Base-by-base conservation (phyloP, 2,329 filamentous ascomycete genomes). In the Alternaria ethzedia region DNA sequence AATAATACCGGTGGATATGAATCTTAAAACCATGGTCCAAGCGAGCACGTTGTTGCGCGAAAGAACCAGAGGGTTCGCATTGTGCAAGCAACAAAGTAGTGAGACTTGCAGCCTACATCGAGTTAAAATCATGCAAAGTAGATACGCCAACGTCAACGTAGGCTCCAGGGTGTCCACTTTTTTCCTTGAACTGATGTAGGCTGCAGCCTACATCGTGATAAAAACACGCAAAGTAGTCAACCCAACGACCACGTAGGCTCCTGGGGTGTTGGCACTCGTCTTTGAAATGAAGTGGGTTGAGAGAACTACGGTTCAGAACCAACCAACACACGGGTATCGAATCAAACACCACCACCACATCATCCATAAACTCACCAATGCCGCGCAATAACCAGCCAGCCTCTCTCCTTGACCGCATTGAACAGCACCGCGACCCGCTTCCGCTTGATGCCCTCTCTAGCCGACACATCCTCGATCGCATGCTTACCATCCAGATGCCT, bases 401-500 rank as follows among this genome's bases (percentile, higher is more conserved):
- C 90, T 67, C 90, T 82, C 50, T 87, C 86, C 83, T 91, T 94
- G 13, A 93, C 86, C 70, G 92, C 90, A 45, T 76, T 81, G 30
- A 88, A 79, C 61, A 87, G 71, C 66, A 82, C 80, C 80, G 83
- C 83, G 4, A 88, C 85, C 45, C 82, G 78, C 81, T 95, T 96
- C 60, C 93, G 86, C 83, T 96, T 97, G 82, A 96, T 86, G 6
- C 92, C 91, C 81, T 97, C 93, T 60, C 91, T 87, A n/a, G 96
- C 83, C 1, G 91, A 88, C 68, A 99, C 91, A 71, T 94, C 90
- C 82, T 99, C 96, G 63, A 98, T 84, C 3, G 94, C 90, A 75
- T 91, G 90, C 60, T 86, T 87, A 1, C 96, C 96, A 78, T 98
- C 94, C 71, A 98, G 93, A 79, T 97, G 96, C 78, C 91, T 93